phyloP scores from a whole-genome alignment of 805 yeast genomes.

The Yarrowia phangngaensis region DNA sequence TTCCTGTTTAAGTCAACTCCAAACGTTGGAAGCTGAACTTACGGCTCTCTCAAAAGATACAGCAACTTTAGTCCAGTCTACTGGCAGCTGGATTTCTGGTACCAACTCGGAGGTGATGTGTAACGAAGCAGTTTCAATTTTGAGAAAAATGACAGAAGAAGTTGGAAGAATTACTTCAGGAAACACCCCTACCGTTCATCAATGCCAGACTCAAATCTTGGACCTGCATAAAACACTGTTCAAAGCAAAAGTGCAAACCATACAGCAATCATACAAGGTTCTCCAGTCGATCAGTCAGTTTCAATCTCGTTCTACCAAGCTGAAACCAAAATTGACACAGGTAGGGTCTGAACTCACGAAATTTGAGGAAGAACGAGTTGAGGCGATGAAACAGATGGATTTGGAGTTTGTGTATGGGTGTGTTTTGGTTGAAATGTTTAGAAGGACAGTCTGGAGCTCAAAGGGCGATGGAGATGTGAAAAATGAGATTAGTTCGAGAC shows the following conservation, averaged over 20 bases:
- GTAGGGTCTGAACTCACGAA: constrained; percentile 32
- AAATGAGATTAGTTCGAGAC: constrained; percentile 25
- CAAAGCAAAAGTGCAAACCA: constrained; percentile 12
- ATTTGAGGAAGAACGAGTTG: constrained; percentile 36
- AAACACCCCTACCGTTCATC: not conserved
- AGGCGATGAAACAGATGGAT: constrained; percentile 39
- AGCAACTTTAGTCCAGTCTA: not conserved
- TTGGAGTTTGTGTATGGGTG: constrained; percentile 42
- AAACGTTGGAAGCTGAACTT: constrained; percentile 1
- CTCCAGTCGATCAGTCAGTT: constrained; percentile 27
- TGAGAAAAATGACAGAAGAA: not conserved
- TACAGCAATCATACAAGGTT: constrained; percentile 12
- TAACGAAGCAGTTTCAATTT: not conserved
- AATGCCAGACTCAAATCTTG: constrained; percentile 1
- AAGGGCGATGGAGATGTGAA: constrained; percentile 45
- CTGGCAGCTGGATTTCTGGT: constrained; percentile 8
- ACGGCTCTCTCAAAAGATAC: not conserved
- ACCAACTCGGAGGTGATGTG: constrained; percentile 10
- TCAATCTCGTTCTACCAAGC: constrained; percentile 35
- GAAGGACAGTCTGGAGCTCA: constrained; percentile 38
- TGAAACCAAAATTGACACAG: constrained; percentile 35
- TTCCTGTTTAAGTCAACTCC: not conserved
- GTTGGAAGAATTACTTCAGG: not conserved
- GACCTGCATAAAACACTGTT: constrained; percentile 4
- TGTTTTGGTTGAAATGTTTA: constrained; percentile 38